Conservation (phyloP, 208 protist species). For the Blechomonas ayalai region DNA sequence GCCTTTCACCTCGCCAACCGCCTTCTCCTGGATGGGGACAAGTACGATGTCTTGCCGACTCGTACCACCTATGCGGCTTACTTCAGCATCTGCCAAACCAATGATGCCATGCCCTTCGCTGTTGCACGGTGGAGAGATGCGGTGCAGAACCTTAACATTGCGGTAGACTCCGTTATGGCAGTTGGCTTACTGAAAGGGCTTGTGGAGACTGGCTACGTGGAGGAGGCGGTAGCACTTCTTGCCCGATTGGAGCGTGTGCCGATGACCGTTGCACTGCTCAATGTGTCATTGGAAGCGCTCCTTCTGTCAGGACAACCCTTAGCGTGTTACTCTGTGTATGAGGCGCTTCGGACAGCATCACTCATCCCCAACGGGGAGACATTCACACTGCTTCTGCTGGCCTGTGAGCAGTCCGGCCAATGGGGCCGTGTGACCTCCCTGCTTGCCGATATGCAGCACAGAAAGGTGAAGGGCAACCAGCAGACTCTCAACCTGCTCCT, state of each 20-base stretch:
- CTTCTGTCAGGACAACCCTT: conserved; percentile 59
- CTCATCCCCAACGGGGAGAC: conserved; percentile 55
- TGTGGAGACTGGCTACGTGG: conserved; percentile 63
- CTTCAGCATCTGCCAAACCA: conserved; percentile 61
- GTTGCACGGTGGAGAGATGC: conserved; percentile 61
- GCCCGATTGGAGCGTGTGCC: conserved; percentile 54
- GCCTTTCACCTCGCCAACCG: conserved; percentile 65
- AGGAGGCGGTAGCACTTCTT: conserved; percentile 74
- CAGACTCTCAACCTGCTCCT: conserved; percentile 79
- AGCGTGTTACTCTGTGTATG: conserved; percentile 64
- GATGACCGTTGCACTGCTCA: conserved; percentile 62
- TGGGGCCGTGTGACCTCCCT: conserved; percentile 55
- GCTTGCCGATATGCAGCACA: conserved; percentile 72
- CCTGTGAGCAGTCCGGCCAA: conserved; percentile 64
- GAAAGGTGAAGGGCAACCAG: conserved; percentile 52
- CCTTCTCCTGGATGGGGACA: conserved; percentile 70
- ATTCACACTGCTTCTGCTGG: conserved; percentile 70
- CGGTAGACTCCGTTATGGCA: conserved; percentile 66
- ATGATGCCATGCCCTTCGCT: conserved; percentile 73
- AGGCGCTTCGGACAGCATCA: conserved; percentile 18
- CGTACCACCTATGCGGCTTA: conserved; percentile 78
- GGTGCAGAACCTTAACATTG: conserved; percentile 45
- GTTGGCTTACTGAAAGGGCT: conserved; percentile 66
- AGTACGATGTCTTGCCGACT: conserved; percentile 71
- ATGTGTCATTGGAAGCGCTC: conserved; percentile 75